Percentiles rank a stretch among this genome's conserved stretches.
Conservation (phyloP, 139 green algal species). For the Edaphochlamys debaryana region DNA sequence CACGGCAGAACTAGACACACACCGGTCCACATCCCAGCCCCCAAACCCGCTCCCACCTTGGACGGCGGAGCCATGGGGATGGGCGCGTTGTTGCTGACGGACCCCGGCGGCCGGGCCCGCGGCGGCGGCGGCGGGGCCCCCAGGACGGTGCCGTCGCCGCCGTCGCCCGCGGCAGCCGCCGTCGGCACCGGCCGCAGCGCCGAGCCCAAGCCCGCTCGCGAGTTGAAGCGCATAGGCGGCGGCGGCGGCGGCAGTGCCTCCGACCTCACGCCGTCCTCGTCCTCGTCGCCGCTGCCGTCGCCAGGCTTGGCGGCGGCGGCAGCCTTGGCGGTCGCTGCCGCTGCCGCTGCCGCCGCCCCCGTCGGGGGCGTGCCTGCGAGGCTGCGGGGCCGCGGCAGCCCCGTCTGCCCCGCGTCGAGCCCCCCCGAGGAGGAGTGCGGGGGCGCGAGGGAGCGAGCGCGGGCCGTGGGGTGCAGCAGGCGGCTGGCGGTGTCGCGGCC, state of each 20-base stretch:
- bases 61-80: neutral
- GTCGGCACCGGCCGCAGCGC: neutral
- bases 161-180: too few species aligned
- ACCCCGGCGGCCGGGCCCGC: neutral
- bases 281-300: neutral
- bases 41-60: neutral
- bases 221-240: too few species aligned
- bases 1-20: too few species aligned
- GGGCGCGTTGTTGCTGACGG: neutral
- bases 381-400: too few species aligned
- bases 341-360: too few species aligned
- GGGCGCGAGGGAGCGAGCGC: neutral
- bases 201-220: neutral
- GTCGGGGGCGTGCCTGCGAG: too few species aligned
- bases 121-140: too few species aligned
- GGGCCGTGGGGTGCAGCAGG: constrained; percentile 9
- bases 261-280: neutral
- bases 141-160: neutral
- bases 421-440: too few species aligned
- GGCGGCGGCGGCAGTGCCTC: too few species aligned
- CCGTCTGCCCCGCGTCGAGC: too few species aligned
- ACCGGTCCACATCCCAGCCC: too few species aligned
- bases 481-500: neutral
- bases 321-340: neutral
- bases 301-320: neutral